Evolutionary conservation across 768 basidiomycete genomes (phyloP), one percentile per base, ranked within the genome.

Genomic region (Boletus subparvulus): DNA sequence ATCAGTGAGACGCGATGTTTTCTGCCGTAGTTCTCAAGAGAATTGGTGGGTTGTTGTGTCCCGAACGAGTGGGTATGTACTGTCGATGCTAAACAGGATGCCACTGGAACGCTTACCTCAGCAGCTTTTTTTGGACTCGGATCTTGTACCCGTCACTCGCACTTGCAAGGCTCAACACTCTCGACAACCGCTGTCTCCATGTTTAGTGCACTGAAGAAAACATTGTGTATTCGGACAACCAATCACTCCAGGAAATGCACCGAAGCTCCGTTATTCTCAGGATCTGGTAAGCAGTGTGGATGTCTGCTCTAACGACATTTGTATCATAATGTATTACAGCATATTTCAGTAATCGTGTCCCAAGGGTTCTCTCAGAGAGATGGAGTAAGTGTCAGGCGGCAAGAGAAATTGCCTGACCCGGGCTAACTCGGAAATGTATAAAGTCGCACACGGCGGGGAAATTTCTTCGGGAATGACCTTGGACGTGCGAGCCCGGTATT

Each of bases 281-380:
- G 61, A 59, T 69, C 55, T 28, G 68, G 69, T 69, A 42, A 52
- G 65, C 12, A 56, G 0, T 4, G 28, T 9, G 3, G 11, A 28
- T 12, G 2, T 35, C 33, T 19, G 4, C 26, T 16, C 1, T 17
- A 16, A 24, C 14, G 24, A 19, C 48, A 21, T 30, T n/a, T 19
- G 13, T 16, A 43, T 28, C 19, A 36, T 45, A 50, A 40, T 14
- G 10, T 13, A 44, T 57, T 19, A 16, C 41, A 71, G 69, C 69
- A 10, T 73, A 69, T 51, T 71, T 71, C 45, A 71, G 69, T 46
- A 61, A 55, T 12, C 59, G 48, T 4, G 69, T 71, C 7, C 67
- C 71, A 28, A 61, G 41, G 1, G 8, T 40, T 17, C n/a, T 65
- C 16, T 53, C 35, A 21, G 57, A 73, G 24, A 49, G 50, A 58